These are phyloP conservation scores for Helianthus tuberosus DNA, from an alignment of 129 eudicot species.

Conservation along the genomic window DNA sequence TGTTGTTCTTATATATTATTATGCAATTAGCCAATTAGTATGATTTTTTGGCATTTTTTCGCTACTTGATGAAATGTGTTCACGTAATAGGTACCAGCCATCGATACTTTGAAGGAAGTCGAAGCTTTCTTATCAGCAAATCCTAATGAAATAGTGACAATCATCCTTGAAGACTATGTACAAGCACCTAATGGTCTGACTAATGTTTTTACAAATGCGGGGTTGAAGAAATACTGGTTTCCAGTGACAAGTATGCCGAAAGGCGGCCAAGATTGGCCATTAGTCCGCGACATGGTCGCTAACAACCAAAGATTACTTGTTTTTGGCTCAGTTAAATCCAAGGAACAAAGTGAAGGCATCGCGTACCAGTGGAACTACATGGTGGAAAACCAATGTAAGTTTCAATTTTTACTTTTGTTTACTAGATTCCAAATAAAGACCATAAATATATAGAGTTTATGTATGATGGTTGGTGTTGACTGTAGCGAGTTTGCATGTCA, in stretches of 20 bases:
- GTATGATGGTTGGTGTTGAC: background rate
- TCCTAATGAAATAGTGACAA: conserved; percentile 82
- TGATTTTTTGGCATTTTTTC: background rate
- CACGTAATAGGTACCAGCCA: conserved; percentile 57
- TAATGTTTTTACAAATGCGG: conserved; percentile 75
- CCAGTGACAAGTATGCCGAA: conserved; percentile 79
- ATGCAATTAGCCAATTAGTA: no score
- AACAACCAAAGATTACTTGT: conserved; percentile 81
- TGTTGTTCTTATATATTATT: background rate
- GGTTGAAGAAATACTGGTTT: conserved; percentile 82
- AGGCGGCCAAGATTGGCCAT: conserved; percentile 86
- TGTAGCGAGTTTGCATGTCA: background rate
- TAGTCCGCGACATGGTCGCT: conserved; percentile 79
- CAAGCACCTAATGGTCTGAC: conserved; percentile 77
- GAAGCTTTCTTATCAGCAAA: conserved; percentile 75
- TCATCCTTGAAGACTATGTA: conserved; percentile 92
- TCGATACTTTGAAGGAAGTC: conserved; percentile 69
- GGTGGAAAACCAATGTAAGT: conserved; percentile 93
- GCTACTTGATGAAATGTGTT: conserved; percentile 6
- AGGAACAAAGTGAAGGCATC: conserved; percentile 83
- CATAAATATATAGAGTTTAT: background rate
- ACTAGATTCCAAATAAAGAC: background rate
- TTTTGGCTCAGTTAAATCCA: conserved; percentile 66
- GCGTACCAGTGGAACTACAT: conserved; percentile 98
- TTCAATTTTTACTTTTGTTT: background rate